Evolutionary conservation across 2,329 filamentous ascomycete species (phyloP), one percentile per base, ranked within the genome.

Genomic region (Trichoderma asperellum): DNA sequence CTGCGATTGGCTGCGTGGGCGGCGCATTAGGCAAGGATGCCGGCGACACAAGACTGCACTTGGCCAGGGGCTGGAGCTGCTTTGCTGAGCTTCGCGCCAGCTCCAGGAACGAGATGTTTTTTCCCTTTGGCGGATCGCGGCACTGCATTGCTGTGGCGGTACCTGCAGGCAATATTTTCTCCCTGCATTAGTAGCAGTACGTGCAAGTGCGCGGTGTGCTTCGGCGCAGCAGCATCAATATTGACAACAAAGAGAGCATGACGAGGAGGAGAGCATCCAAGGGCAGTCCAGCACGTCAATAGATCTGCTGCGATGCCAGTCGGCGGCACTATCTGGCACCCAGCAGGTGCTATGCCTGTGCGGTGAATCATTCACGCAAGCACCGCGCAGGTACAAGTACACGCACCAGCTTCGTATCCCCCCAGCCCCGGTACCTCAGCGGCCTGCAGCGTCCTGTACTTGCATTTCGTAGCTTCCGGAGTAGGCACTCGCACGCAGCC

Each of bases 1-100:
- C 65, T 55, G 60, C 56, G 40, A 71, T 71, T 70, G 65, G 69
- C 40, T 53, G 32, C 55, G 27, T n/a, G 34, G 35, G 60, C 18
- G 58, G 34, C 49, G 62, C 60, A 57, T 56, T 49, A 11, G 56
- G 32, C 68, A 62, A 47, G 66, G 58, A 32, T 37, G 24, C 43
- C 34, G n/a, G n/a, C 60, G 16, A 24, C 65, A 43, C 56, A 60
- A 61, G 63, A 67, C 37, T 43, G 43, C 47, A 49, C 35, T 34
- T 34, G 27, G 56, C 57, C 37, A 60, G 65, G 65, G 65, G 65
- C 32, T 47, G 64, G 64, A 21, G 64, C 32, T 40, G 37, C 58
- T 49, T 49, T 62, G 59, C 40, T 62, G 62, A 56, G 43, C 60
- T 63, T 63, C 47, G 60, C 60, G 60, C 60, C 63, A 66, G 14